These are phyloP conservation scores for Silene conica DNA, from an alignment of 148 eudicot genomes.

Conservation along the genomic window DNA sequence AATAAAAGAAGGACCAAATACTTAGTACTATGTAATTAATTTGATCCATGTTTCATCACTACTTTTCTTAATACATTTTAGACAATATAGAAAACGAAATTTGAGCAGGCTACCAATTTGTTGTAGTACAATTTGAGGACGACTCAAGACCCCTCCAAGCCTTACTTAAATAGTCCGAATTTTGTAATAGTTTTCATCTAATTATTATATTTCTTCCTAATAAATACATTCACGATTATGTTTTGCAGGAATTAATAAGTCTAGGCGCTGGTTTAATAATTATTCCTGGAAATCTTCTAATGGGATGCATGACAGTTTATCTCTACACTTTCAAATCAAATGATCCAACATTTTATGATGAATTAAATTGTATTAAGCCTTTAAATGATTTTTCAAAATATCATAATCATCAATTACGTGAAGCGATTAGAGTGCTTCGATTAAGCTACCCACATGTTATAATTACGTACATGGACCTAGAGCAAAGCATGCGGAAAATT, in stretches of 20 bases:
- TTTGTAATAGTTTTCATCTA: too few relatives aligned
- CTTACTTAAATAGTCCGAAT: too few relatives aligned
- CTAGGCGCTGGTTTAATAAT: not conserved
- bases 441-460: not conserved
- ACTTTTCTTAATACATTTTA: too few relatives aligned
- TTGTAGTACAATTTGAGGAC: too few relatives aligned
- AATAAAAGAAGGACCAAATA: too few relatives aligned
- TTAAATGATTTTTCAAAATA: not conserved
- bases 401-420: not conserved
- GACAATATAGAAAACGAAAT: too few relatives aligned
- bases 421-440: not conserved
- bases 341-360: not conserved
- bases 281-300: not conserved
- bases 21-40: too few relatives aligned
- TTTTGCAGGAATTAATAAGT: not conserved
- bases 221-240: too few relatives aligned
- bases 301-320: not conserved
- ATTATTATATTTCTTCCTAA: not conserved
- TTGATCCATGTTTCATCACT: too few relatives aligned
- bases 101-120: too few relatives aligned
- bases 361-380: not conserved
- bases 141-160: too few relatives aligned
- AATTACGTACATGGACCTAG: not conserved
- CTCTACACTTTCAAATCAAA: not conserved
- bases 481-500: not conserved